Evolutionary conservation across 2,329 filamentous ascomycete species (phyloP), one percentile per base, ranked within the genome.

Genomic region (Lasiodiplodia gonubiensis): DNA sequence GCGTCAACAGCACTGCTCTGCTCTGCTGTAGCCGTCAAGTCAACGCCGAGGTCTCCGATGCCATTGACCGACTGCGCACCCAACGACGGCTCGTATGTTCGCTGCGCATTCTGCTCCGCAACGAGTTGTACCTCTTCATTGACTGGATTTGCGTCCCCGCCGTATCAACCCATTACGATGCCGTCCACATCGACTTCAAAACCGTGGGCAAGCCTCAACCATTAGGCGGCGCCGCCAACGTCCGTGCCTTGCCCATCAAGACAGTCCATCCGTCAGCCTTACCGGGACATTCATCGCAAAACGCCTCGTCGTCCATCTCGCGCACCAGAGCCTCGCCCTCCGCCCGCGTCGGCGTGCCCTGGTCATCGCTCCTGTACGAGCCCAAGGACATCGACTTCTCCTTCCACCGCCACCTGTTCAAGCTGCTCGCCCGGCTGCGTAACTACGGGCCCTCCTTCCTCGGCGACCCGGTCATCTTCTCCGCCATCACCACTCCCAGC

Each of bases 381-480:
- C 59, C 42, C 59, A 48, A 51, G 16, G 27, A 48, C 27, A 10
- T 10, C 42, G 59, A 63, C 27, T 51, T 51, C 30, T 30, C 18
- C 23, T 30, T 63, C 46, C 61, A 64, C 61, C 61, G 61, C 33
- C 48, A 39, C 48, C 51, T 53, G 49, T 54, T 53, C 61, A 53
- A 64, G 25, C 54, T 57, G 18, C 59, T 63, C 42, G 59, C 59
- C 37, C 59, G 59, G 5, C 59, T 63, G 6, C 59, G 59, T 46
- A 51, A 23, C 59, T 48, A 63, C 64, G 51, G 52, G 6, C 37
- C 37, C 11, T 46, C 33, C 14, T 64, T 64, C 49, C 27, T 54
- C 48, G 61, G 61, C 61, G 61, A 54, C 35, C 61, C 51, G 49
- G 30, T 64, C 48, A 53, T 53, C 61, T 65, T 65, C 63, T 42